Base-by-base conservation (phyloP, 257 asterid species). In the Eustoma russellianum region DNA sequence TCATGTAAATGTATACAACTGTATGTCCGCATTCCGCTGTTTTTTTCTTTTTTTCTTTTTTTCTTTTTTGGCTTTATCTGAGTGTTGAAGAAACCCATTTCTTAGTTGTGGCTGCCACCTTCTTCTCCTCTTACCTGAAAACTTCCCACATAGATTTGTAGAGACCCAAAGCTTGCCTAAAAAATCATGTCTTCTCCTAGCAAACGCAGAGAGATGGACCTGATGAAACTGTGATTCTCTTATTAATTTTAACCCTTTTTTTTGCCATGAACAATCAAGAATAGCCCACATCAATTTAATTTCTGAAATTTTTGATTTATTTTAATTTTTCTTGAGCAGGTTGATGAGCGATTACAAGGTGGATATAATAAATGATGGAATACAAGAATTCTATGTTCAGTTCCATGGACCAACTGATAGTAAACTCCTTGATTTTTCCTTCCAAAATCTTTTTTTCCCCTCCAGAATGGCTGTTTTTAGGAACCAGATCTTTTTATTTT, bases 291-390 rank as follows among this genome's bases (percentile, higher is more conserved):
- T 57, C 47, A 33, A 9, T 49, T 53, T 34, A 63, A 50, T 18
- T 57, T 50, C 14, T 56, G 54, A 53, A 33, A 17, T 6, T 16
- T 60, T 55, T 13, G 9, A 54, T 56, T 8, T 33, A 10, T 52
- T 43, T 12, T 41, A 33, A 17, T 12, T 52, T 66, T 35, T 38
- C 41, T 81, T 72, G 28, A 57, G 59, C 65, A 91, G 98, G 93
- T 84, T 91, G 98, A 87, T 88, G 97, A 82, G 94, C 64, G 98
- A 91, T 71, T 91, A 82, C 82, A 80, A 85, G 80, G 98, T 91
- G 69, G 98, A 91, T 81, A 79, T 79, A 89, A 77, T 87, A 59
- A 84, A 87, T 55, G 98, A 91, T 74, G 94, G 83, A 57, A 82
- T 87, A 81, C 94, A 84, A 52, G 84, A 79, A 70, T 91, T 91